Evolutionary conservation across 257 asterid genomes (phyloP), one percentile per base, ranked within the genome.

Genomic region (Mentha longifolia): DNA sequence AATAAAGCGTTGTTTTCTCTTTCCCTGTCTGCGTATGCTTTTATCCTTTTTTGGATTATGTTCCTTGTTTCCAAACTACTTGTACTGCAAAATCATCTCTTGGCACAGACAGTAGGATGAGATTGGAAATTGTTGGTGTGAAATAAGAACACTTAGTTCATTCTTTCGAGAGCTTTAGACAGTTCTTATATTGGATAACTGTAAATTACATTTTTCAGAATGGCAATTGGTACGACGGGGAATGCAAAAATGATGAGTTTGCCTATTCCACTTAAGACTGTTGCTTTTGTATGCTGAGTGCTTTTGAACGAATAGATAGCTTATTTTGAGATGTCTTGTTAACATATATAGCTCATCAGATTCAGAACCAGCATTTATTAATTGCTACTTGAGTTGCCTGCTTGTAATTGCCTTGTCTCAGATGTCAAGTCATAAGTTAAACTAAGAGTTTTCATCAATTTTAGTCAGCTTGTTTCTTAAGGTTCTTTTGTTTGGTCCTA

Each of bases 71-170:
- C 43, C 54, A 61, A 55, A 43, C 31, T 37, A 12, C 43, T 17
- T 46, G 60, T 69, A 5, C 39, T 68, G 52, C 54, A 47, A 39
- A 72, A 70, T 47, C 57, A 63, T 58, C 61, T 12, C n/a, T 20
- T 67, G 54, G 51, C 39, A 71, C 61, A 42, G 60, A 68, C 43
- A 46, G 61, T 65, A 14, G 0, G 65, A 47, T 51, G 60, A 19
- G 31, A 70, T 17, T 45, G 30, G 55, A 20, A 35, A 28, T 64
- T 69, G 3, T 30, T 43, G 62, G 57, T 49, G 55, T 75, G 67
- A 65, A 71, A n/a, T 49, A 22, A 20, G 16, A 25, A 28, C 20
- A 16, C 33, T 33, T 46, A 35, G 51, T 7, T 60, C 47, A 43
- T 57, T 60, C 16, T 51, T 19, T 52, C 33, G 56, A 37, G 77